Percentiles rank a stretch among this genome's conserved stretches.
phyloP scores from a whole-genome alignment of 2,329 filamentous ascomycete species.

The Calycina marina region DNA sequence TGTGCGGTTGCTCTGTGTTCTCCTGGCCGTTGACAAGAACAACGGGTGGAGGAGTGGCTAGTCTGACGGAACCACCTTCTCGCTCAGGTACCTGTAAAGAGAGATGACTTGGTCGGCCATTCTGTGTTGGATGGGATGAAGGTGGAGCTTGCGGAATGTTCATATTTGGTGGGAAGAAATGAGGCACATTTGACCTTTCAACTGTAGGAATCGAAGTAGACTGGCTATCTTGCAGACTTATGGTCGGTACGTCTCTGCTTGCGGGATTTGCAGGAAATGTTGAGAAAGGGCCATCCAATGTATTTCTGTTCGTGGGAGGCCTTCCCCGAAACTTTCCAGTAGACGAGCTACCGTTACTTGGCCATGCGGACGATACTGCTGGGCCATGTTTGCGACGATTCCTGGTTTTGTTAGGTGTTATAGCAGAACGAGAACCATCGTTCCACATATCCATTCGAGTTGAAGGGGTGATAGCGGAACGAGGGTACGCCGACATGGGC shows the following conservation, averaged over 20 bases:
- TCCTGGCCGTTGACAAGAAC: conserved; percentile 34
- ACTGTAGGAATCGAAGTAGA: conserved; percentile 28
- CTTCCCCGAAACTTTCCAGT: conserved; percentile 64
- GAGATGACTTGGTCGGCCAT: conserved; percentile 32
- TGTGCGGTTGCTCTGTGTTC: too few relatives aligned
- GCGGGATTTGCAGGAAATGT: conserved; percentile 50
- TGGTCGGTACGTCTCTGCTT: conserved; percentile 31
- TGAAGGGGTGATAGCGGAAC: conserved; percentile 61
- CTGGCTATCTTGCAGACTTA: conserved; percentile 28
- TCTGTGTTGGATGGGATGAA: conserved; percentile 9
- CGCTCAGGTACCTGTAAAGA: conserved; percentile 50
- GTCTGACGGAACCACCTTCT: conserved; percentile 41
- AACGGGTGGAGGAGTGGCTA: conserved; percentile 39
- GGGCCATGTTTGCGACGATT: conserved; percentile 58
- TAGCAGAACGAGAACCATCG: conserved; percentile 55
- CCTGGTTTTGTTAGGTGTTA: conserved; percentile 48
- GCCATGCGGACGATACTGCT: conserved; percentile 85
- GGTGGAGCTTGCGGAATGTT: conserved; percentile 8
- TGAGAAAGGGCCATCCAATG: conserved; percentile 51
- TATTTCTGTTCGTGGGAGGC: conserved; percentile 59
- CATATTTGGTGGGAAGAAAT: conserved; percentile 21
- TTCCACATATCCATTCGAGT: conserved; percentile 29
- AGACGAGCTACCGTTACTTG: conserved; percentile 44
- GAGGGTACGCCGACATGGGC: conserved; percentile 55
- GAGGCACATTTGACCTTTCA: conserved; percentile 25